These are phyloP conservation scores for Fusarium sp. DNA, from an alignment of 2,329 filamentous ascomycete genomes.

Conservation along the genomic window DNA sequence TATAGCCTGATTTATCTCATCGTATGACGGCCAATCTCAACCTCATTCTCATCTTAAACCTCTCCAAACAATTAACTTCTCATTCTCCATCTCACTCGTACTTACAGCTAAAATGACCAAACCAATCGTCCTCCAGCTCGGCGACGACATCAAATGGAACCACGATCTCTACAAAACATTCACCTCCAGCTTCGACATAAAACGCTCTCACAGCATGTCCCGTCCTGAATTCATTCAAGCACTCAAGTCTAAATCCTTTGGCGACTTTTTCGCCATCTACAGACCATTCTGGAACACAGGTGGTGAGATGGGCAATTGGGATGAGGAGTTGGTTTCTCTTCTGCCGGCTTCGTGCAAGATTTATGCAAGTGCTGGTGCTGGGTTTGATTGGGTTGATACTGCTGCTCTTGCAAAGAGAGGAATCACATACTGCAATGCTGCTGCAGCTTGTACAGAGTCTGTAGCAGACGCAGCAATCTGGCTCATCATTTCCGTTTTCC, in stretches of 20 bases:
- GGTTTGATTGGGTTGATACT: constrained; percentile 48
- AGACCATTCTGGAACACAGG: constrained; percentile 47
- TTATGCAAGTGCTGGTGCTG: constrained; percentile 45
- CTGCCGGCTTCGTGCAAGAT: constrained; percentile 43
- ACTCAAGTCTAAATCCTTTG: constrained; percentile 40
- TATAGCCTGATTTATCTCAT: not conserved
- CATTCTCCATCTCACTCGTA: not conserved
- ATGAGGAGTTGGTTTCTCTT: constrained; percentile 42
- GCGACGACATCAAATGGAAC: constrained; percentile 47
- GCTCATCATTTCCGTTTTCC: constrained; percentile 47
- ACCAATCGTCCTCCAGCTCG: constrained; percentile 47
- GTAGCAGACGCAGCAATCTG: constrained; percentile 46
- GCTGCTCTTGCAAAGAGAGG: constrained; percentile 40
- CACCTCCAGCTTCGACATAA: constrained; percentile 42
- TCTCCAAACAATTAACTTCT: not conserved
- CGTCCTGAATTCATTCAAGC: constrained; percentile 44
- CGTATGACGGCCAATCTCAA: not conserved
- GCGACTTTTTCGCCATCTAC: constrained; percentile 45
- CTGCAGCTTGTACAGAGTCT: constrained; percentile 45
- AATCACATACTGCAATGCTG: constrained; percentile 46
- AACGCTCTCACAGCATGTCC: constrained; percentile 45
- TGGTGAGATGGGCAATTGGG: constrained; percentile 47
- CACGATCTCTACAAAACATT: constrained; percentile 43
- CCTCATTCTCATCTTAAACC: not conserved
- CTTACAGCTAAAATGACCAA: constrained; percentile 34